Evolutionary conservation across 257 asterid species (phyloP).

Genomic region (Solanum gandarillasii): DNA sequence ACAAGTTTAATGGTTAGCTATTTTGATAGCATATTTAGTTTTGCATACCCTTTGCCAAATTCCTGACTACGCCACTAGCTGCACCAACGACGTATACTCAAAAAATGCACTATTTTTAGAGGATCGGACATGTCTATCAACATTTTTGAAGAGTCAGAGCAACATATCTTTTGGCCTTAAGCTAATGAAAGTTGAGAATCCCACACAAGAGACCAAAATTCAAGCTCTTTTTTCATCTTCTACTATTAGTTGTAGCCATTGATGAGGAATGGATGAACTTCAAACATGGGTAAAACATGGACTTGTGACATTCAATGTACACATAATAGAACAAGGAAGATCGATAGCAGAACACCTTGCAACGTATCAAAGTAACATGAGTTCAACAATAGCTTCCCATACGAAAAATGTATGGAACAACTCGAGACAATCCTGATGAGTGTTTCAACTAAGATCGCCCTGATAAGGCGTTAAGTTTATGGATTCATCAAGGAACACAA

Average conservation of each 20-base stretch:
- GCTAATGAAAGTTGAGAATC: neutral
- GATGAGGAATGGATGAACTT: neutral
- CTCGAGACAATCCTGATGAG: neutral
- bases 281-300: neutral
- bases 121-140: fast-evolving
- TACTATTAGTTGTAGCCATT: neutral
- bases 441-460: neutral
- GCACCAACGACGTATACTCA: neutral
- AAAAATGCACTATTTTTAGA: neutral
- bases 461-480: neutral
- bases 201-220: neutral
- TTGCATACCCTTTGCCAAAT: neutral
- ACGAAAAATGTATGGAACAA: neutral
- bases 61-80: neutral
- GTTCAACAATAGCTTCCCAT: neutral
- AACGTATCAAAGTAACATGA: neutral
- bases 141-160: neutral
- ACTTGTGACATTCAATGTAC: neutral
- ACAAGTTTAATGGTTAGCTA: neutral
- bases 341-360: neutral
- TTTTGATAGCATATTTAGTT: neutral
- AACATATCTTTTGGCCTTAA: neutral
- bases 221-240: neutral
- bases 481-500: neutral
- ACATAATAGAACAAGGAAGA: neutral